Conservation (phyloP, 1,284 basidiomycete genomes). For the Porodaedalea pini region DNA sequence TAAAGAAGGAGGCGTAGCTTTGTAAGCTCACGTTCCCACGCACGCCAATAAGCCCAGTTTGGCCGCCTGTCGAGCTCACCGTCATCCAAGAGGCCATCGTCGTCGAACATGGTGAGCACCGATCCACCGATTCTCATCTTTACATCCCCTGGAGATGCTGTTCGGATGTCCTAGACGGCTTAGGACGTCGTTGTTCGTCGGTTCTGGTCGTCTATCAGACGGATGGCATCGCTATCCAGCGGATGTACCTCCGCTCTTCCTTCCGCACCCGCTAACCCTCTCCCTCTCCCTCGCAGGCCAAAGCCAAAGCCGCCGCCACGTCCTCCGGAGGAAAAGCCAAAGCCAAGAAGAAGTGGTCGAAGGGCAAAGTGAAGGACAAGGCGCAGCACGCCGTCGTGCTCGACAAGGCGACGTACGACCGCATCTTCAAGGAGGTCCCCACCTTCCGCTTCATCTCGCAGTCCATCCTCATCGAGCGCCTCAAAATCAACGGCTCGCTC, state of each 20-base stretch:
- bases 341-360: slow-evolving; percentile 99
- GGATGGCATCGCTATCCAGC: neutral
- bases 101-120: slow-evolving; percentile 14
- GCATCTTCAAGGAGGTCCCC: slow-evolving; percentile 98
- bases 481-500: slow-evolving; percentile 94
- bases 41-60: too few species aligned
- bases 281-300: slow-evolving; percentile 47
- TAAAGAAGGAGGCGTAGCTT: too few species aligned
- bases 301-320: slow-evolving; percentile 72
- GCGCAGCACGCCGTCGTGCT: slow-evolving; percentile 91
- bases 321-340: slow-evolving; percentile 74
- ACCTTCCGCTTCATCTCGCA: slow-evolving; percentile 99
- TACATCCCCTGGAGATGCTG: neutral
- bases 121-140: neutral
- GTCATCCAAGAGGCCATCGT: slow-evolving; percentile 15
- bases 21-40: neutral
- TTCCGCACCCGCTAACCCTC: neutral
- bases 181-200: neutral
- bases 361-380: slow-evolving; percentile 99
- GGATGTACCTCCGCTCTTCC: slow-evolving; percentile 1
- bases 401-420: slow-evolving; percentile 90
- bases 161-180: neutral
- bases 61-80: neutral
- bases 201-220: neutral
- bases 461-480: slow-evolving; percentile 95